Evolutionary conservation across 2,329 filamentous ascomycete genomes (phyloP), one percentile per base, ranked within the genome.

Genomic region (Neophaeococcomyces aloes): DNA sequence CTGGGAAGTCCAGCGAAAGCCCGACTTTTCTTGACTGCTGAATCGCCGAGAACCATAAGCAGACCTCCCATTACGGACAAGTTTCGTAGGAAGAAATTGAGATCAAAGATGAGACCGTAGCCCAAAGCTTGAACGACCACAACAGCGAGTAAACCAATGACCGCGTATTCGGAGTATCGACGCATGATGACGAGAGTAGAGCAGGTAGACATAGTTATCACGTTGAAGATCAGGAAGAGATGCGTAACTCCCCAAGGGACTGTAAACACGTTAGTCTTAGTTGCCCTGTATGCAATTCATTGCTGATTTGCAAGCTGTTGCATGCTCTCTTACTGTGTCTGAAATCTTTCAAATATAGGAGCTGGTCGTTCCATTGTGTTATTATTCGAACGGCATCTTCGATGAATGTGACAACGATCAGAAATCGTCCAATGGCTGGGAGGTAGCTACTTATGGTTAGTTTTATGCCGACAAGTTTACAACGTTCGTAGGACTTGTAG

Each of bases 71-170:
- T 89, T 58, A 98, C 91, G 53, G 87, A 94, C 49, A 98, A 74
- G 64, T 98, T 98, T 68, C 91, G 88, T 53, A 98, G 83, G 80
- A 98, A 98, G 75, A 98, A 98, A 78, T 96, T 98, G 61, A 96
- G 78, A 66, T 98, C 91, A 65, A 98, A 96, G 65, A 98, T 94
- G 50, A 98, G 77, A 47, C 91, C 91, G 64, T 98, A 98, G 57
- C 91, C 91, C 44, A 98, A 77, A 15, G 89, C 91, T 68, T 98
- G 91, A 27, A 87, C 82, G 50, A 98, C 66, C 41, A 98, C 89
- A 42, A 98, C 91, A 42, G 72, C 83, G 63, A 95, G 83, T 51
- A 98, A 83, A 50, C 89, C 91, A 49, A 71, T 78, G 47, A 96
- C 91, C 47, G 89, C 91, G 65, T 87, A 89, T 66, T 94, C 89